These are phyloP conservation scores for Conringia planisiliqua DNA, from an alignment of 345 rosid genomes.

Conservation along the genomic window DNA sequence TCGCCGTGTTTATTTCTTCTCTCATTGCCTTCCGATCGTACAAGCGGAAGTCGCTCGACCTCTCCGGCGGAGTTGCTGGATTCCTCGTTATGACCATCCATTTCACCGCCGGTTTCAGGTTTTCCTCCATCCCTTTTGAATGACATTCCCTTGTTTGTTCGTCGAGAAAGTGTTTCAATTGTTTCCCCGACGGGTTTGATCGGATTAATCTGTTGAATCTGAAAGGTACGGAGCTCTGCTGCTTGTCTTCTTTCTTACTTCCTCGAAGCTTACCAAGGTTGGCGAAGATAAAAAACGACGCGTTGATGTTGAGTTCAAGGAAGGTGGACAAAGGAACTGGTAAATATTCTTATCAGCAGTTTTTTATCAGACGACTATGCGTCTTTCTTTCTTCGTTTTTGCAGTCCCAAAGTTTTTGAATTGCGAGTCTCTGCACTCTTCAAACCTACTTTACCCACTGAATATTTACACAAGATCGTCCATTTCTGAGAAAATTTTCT, in stretches of 20 bases:
- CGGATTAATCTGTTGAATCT: background rate
- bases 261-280: constrained; percentile 87
- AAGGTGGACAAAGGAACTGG: constrained; percentile 97
- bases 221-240: constrained; percentile 80
- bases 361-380: background rate
- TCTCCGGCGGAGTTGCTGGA: constrained; percentile 81
- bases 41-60: constrained; percentile 69
- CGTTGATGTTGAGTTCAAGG: constrained; percentile 79
- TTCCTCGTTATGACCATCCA: constrained; percentile 73
- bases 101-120: constrained; percentile 72
- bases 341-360: constrained; percentile 17
- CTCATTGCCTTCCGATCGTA: constrained; percentile 62
- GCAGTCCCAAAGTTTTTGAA: background rate
- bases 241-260: constrained; percentile 73
- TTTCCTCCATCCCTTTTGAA: background rate
- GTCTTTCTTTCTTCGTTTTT: background rate
- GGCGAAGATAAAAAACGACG: constrained; percentile 82
- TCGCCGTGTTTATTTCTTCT: constrained; percentile 50
- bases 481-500: background rate
- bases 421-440: background rate
- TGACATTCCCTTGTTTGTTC: background rate
- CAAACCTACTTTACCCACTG: background rate
- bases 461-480: background rate
- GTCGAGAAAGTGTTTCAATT: background rate
- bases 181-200: background rate